phyloP scores from a whole-genome alignment of 768 basidiomycete species.

The Suillus sp. region DNA sequence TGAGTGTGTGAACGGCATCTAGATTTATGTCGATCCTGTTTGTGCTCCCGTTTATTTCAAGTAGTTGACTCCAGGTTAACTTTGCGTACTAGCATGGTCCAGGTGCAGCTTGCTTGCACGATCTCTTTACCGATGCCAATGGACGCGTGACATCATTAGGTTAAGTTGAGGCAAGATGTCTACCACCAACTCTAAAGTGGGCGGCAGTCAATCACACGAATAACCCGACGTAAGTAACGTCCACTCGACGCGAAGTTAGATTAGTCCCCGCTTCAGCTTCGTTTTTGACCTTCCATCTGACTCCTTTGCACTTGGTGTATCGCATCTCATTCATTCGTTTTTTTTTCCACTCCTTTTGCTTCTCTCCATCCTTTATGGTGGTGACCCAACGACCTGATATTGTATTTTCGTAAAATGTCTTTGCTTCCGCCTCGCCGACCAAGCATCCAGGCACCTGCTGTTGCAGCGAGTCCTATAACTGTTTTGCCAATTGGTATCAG shows the following conservation, averaged over 20 bases:
- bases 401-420: slow-evolving; percentile 21
- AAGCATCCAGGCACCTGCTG: slow-evolving; percentile 25
- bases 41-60: not conserved
- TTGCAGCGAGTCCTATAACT: slow-evolving; percentile 37
- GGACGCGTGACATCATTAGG: not conserved
- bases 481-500: slow-evolving; percentile 19
- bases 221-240: slow-evolving; percentile 9
- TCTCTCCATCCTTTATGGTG: slow-evolving; percentile 4
- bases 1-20: slow-evolving; percentile 15
- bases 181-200: not conserved
- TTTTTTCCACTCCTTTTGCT: not conserved
- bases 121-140: not conserved
- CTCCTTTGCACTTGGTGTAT: not conserved
- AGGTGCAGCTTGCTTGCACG: not conserved
- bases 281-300: slow-evolving; percentile 5
- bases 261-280: not conserved
- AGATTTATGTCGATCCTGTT: slow-evolving; percentile 10
- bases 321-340: slow-evolving; percentile 8
- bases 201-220: not conserved
- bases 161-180: not conserved
- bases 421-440: slow-evolving; percentile 22
- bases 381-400: slow-evolving; percentile 3
- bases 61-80: slow-evolving; percentile 1
- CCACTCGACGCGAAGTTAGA: not conserved
- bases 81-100: not conserved